phyloP scores from a whole-genome alignment of 139 green algal genomes.

The Closterium sp. region DNA sequence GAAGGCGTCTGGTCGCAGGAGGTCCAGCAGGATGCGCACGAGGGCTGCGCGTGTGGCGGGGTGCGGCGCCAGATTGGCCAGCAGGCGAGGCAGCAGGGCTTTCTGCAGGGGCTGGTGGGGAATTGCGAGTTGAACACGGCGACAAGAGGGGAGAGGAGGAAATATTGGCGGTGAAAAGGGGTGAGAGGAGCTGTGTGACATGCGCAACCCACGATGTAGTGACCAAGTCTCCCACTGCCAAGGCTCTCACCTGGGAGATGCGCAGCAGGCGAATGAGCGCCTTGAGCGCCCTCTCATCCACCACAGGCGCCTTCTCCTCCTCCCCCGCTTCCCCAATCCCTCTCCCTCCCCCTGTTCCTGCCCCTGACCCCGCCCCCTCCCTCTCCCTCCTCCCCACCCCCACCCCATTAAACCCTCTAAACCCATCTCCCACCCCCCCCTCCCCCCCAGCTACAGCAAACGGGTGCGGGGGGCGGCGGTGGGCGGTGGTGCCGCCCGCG shows the following conservation, averaged over 20 bases:
- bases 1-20: slow-evolving; percentile 57
- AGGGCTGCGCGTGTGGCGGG: slow-evolving; percentile 52
- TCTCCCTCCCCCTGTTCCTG: background rate
- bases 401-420: background rate
- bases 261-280: slow-evolving; percentile 70
- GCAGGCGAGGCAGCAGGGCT: background rate
- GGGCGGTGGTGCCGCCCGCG: background rate
- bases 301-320: slow-evolving; percentile 55
- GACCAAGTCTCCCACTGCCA: too few relatives aligned
- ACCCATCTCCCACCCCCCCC: background rate
- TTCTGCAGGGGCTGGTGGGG: slow-evolving; percentile 59
- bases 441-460: slow-evolving; percentile 5
- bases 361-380: background rate
- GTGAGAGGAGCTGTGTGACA: background rate
- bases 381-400: background rate
- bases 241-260: slow-evolving; percentile 45
- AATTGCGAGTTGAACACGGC: too few relatives aligned
- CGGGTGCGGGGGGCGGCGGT: background rate
- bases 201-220: too few relatives aligned
- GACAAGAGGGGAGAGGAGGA: background rate
- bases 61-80: slow-evolving; percentile 61
- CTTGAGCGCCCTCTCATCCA: slow-evolving; percentile 69
- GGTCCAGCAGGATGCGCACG: slow-evolving; percentile 65
- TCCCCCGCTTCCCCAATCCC: slow-evolving; percentile 27
- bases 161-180: background rate